Evolutionary conservation across 2,329 filamentous ascomycete species (phyloP), one percentile per base, ranked within the genome.

Genomic region (Alternaria dauci): DNA sequence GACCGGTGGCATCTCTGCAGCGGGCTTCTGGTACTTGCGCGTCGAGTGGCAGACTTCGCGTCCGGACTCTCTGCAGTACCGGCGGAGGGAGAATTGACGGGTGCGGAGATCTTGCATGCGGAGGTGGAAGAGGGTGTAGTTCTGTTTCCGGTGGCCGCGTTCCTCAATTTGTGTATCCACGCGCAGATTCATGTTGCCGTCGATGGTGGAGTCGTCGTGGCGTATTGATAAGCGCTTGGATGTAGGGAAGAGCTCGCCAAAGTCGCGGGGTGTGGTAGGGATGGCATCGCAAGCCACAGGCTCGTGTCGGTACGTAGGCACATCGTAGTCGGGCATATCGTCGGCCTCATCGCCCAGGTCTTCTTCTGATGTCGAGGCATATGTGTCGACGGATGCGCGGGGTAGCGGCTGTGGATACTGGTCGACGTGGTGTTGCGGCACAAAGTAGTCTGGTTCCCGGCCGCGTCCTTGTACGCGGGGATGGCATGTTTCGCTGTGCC

Each of bases 141-240:
- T 88, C 64, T 88, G 86, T 65, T 86, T 86, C 53, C 81, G 80
- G 42, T 85, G 83, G 41, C 86, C 86, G 26, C 85, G 84, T 26
- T 82, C 81, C 26, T 82, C 80, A 46, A 92, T 86, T 64, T 91
- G 83, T 6, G 92, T 94, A 76, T 97, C 94, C 59, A 98, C 85
- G 32, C 94, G 89, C 58, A 99, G 85, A 76, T 98, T 98, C 93
- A 97, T 96, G 83, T 97, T 97, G 36, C 94, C 94, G 76, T 99
- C 94, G 4, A 89, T 81, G 0, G 93, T 95, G 50, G 92, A 88
- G 79, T 97, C 93, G 76, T 98, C 95, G 76, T 98, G 94, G 28
- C 91, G 88, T 73, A 99, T 93, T 36, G 88, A 87, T 53, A 98
- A 82, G 57, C 91, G 87, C 76, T 93, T 88, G 68, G 89, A 86